phyloP scores from a whole-genome alignment of 1,284 basidiomycete species.

The Naganishia liquefaciens region DNA sequence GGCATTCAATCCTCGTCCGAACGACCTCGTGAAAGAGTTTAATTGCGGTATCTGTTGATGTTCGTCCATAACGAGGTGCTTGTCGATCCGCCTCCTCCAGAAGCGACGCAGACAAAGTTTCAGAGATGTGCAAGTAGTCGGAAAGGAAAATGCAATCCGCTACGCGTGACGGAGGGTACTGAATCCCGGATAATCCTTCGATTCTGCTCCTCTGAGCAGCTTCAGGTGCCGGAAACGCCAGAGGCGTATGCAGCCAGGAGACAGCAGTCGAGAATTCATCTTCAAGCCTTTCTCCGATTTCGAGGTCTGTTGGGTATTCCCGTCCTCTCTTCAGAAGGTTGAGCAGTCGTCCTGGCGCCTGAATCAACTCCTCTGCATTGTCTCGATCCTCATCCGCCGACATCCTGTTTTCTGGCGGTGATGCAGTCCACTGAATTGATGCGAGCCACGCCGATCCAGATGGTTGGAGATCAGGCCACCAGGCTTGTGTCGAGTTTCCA shows the following conservation, averaged over 20 bases:
- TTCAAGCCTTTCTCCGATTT: slow-evolving; percentile 20
- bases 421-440: too few relatives aligned
- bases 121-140: slow-evolving; percentile 31
- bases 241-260: slow-evolving; percentile 18
- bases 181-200: slow-evolving; percentile 15
- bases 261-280: slow-evolving; percentile 17
- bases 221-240: slow-evolving; percentile 26
- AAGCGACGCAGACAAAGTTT: slow-evolving; percentile 21
- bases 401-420: slow-evolving; percentile 2
- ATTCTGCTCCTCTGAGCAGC: slow-evolving; percentile 21
- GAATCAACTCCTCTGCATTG: slow-evolving; percentile 15
- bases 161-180: slow-evolving; percentile 19
- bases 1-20: slow-evolving; percentile 19
- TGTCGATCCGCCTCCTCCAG: slow-evolving; percentile 14
- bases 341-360: slow-evolving; percentile 17
- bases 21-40: slow-evolving; percentile 32
- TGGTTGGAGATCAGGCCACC: too few relatives aligned
- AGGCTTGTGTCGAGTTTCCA: too few relatives aligned
- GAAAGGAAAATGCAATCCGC: slow-evolving; percentile 27
- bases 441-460: too few relatives aligned
- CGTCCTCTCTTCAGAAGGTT: slow-evolving; percentile 10
- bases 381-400: slow-evolving; percentile 8
- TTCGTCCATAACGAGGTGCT: slow-evolving; percentile 22
- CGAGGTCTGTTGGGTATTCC: slow-evolving; percentile 14
- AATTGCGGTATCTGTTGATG: slow-evolving; percentile 29